Evolutionary conservation across 176 grass and related monocot genomes (phyloP).

Genomic region (Pontederia crassipes): DNA sequence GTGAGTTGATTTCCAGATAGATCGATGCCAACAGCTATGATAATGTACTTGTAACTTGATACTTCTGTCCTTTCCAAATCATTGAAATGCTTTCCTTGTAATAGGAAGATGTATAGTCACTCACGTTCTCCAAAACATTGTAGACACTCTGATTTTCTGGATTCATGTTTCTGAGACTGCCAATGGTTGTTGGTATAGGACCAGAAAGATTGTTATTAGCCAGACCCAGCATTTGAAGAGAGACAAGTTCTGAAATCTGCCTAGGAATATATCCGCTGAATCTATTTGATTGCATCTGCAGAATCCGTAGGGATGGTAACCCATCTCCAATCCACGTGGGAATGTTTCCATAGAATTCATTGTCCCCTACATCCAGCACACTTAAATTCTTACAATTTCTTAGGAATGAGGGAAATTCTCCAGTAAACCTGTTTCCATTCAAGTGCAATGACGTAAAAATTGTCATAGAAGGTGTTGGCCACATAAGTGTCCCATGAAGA

Average conservation of each 20-base stretch:
- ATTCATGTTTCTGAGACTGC: constrained; percentile 43
- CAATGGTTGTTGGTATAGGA: constrained; percentile 34
- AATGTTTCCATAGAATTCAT: constrained; percentile 37
- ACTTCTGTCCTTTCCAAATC: constrained; percentile 65
- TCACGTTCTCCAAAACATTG: too few species aligned
- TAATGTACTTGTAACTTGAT: too few species aligned
- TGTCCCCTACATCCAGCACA: constrained; percentile 46
- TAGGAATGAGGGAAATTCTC: constrained; percentile 26
- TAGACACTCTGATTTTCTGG: too few species aligned
- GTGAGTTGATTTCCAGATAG: constrained; percentile 42
- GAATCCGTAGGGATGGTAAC: constrained; percentile 30
- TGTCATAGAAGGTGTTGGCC: not conserved
- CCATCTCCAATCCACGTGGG: constrained; percentile 41
- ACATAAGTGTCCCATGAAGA: constrained; percentile 43
- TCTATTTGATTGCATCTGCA: constrained; percentile 41
- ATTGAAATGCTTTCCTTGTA: constrained; percentile 44
- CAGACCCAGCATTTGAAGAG: constrained; percentile 55
- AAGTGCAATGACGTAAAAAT: constrained; percentile 54
- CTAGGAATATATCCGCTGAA: constrained; percentile 40
- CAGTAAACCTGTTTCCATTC: constrained; percentile 33
- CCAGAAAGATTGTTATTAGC: constrained; percentile 44
- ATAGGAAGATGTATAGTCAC: not conserved
- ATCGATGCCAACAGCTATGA: too few species aligned
- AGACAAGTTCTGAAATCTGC: constrained; percentile 17
- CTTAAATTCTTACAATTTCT: constrained; percentile 5